Percentiles rank a stretch among this genome's conserved stretches.
phyloP scores from a whole-genome alignment of 2,329 filamentous ascomycete genomes.

The Aspergillus fijiensis region DNA sequence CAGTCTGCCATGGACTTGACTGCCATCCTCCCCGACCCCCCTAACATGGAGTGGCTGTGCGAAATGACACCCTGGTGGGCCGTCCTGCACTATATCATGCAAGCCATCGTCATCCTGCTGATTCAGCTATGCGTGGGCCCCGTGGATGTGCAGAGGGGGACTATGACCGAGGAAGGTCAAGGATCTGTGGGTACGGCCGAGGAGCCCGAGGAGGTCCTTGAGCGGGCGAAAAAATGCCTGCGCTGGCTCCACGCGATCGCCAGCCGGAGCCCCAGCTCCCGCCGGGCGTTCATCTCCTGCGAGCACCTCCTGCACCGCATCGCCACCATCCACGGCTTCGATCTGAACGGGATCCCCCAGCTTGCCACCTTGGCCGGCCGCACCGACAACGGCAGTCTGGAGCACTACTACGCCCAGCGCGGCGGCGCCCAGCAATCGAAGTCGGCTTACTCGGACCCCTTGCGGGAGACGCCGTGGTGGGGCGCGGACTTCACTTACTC shows the following conservation, averaged over 20 bases:
- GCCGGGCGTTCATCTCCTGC: background rate
- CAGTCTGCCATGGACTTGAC: slow-evolving; percentile 20
- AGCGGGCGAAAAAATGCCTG: background rate
- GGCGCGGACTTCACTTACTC: background rate
- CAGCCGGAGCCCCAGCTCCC: background rate
- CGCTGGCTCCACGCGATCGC: background rate
- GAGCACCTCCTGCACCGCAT: slow-evolving; percentile 1
- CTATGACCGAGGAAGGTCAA: background rate
- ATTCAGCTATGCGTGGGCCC: slow-evolving; percentile 19
- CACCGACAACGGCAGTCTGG: background rate
- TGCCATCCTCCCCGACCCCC: slow-evolving; percentile 34
- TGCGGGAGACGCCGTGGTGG: background rate
- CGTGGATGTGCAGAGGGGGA: background rate
- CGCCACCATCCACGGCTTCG: background rate
- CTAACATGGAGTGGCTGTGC: slow-evolving; percentile 33
- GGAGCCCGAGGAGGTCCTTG: background rate
- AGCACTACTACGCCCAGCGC: background rate
- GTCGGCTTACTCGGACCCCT: background rate
- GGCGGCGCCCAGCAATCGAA: background rate
- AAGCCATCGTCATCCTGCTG: slow-evolving; percentile 40
- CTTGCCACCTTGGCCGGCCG: background rate
- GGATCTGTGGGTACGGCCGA: background rate
- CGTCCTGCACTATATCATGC: slow-evolving; percentile 43
- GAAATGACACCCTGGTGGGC: slow-evolving; percentile 42
- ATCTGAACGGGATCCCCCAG: background rate